These are phyloP conservation scores for Linum lewisii DNA, from an alignment of 345 rosid species.

Conservation along the genomic window DNA sequence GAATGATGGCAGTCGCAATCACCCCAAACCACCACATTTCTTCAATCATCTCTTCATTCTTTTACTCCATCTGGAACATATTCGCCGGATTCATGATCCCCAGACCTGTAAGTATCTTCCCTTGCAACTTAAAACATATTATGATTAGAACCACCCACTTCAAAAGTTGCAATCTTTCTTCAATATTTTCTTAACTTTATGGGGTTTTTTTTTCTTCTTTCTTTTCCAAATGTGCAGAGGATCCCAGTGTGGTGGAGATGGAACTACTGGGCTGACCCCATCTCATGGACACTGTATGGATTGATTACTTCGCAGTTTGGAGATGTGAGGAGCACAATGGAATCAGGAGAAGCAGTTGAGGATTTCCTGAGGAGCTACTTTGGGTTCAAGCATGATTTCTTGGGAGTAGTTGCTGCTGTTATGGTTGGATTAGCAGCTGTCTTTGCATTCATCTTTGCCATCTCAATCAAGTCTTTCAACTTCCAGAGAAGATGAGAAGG, in stretches of 20 bases:
- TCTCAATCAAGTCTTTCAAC: background rate
- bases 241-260: background rate
- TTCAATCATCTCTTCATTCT: background rate
- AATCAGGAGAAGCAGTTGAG: background rate
- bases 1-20: background rate
- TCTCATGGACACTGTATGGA: background rate
- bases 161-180: no score
- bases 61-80: background rate
- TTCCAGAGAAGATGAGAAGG: background rate
- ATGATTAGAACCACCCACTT: no score
- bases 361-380: background rate
- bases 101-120: background rate
- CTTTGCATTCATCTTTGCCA: background rate
- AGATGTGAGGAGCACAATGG: background rate
- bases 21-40: background rate
- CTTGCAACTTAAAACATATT: no score
- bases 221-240: background rate
- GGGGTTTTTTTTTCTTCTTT: no score
- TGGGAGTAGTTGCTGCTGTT: background rate
- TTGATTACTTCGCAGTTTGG: background rate
- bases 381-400: background rate
- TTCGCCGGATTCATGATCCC: background rate
- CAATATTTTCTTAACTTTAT: no score
- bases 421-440: background rate
- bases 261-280: background rate